Base-by-base conservation (phyloP, 148 eudicot species). In the Beta vulgaris region DNA sequence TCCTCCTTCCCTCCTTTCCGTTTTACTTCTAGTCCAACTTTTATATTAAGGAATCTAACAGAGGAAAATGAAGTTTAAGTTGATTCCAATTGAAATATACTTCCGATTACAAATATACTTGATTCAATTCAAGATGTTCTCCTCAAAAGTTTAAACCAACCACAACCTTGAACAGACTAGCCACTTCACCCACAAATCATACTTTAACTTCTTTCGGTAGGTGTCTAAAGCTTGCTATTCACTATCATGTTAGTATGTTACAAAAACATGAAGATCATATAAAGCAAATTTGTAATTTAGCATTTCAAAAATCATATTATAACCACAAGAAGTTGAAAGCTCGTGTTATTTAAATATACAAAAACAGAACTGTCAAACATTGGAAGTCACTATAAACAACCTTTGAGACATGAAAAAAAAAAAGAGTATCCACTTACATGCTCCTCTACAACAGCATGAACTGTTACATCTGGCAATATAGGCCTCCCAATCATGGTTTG, bases 401-500 rank as follows among this genome's bases (percentile, higher is more conserved):
- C 68, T 18, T 13, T 37, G 16, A 9, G 28, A 23, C 35, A 14
- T 26, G 34, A 12, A 36, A 46, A 69, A 6, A 43, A 53, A 18
- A 37, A 28, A 13, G 34, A 35, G 14, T 42, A 36, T 13, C 65
- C 23, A 34, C 92, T 89, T 87, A 95, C 98, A 84, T 95, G 98
- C 82, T 95, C 98, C 80, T 95, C 98, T 32, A 92, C 98, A 68
- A 92, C 91, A 61, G 97, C 98, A 81, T 92, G 89, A 78, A 95
- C 98, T 73, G 88, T 84, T 69, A 96, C 89, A 68, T 90, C 89
- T 46, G 93, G 96, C 80, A 95, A 85, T 62, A 89, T 80, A 70
- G 98, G 97, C 82, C 97, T 80, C 54, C 98, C 98, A 68, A 95
- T 86, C 49, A 95, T 89, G 76, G 97, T 95, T 83, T 92, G 97